These are phyloP conservation scores for Cajanus cajan DNA, from an alignment of 306 rosid species.

Conservation along the genomic window DNA sequence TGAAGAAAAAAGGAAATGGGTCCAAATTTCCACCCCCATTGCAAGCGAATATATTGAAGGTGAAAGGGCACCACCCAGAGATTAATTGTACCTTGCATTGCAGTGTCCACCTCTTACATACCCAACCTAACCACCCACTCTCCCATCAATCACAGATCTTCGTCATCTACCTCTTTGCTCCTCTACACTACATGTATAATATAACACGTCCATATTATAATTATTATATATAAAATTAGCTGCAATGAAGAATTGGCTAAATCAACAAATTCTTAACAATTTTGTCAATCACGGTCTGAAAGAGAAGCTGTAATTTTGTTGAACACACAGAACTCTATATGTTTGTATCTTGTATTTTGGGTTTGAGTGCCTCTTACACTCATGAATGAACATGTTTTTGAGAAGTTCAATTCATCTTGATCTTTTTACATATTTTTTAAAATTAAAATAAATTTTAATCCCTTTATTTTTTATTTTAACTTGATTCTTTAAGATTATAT, in stretches of 20 bases:
- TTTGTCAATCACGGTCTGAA: neutral
- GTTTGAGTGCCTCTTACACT: too few relatives aligned
- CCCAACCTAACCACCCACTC: slow-evolving; percentile 35
- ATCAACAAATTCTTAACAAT: neutral
- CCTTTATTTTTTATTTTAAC: too few relatives aligned
- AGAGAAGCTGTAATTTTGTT: neutral
- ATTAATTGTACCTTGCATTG: neutral
- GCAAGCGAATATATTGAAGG: slow-evolving; percentile 52
- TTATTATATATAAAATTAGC: neutral
- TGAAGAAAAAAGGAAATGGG: slow-evolving; percentile 31
- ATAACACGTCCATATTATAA: slow-evolving; percentile 2
- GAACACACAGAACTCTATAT: too few relatives aligned
- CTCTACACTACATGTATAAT: neutral
- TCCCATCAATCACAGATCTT: slow-evolving; percentile 24
- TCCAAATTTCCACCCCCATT: slow-evolving; percentile 34
- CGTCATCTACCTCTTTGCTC: slow-evolving; percentile 6
- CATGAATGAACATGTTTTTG: too few relatives aligned
- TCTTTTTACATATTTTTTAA: too few relatives aligned
- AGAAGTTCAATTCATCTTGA: too few relatives aligned
- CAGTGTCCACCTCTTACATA: slow-evolving; percentile 18
- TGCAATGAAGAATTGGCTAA: slow-evolving; percentile 2
- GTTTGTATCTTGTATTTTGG: too few relatives aligned
- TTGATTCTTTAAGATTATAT: too few relatives aligned
- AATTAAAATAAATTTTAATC: too few relatives aligned
- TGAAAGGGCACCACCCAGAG: slow-evolving; percentile 39